Evolutionary conservation across 345 rosid species (phyloP).

Genomic region (Rhizophora mangle): DNA sequence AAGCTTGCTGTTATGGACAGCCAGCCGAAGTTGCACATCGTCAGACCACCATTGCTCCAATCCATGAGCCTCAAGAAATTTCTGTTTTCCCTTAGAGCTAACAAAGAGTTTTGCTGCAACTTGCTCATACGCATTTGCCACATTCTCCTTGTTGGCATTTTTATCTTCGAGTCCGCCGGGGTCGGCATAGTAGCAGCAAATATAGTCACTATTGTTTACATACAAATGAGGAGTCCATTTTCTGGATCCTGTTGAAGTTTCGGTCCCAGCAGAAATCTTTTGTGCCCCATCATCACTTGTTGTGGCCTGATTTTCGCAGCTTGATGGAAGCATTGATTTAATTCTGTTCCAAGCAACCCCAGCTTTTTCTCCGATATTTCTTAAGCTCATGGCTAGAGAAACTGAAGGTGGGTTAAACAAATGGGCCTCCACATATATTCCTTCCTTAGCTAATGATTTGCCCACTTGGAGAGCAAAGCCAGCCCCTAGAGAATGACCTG

Average conservation of each 20-base stretch:
- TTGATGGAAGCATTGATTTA: constrained; percentile 74
- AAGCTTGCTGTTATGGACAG: constrained; percentile 67
- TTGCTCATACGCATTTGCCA: constrained; percentile 31
- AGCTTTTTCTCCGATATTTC: constrained; percentile 82
- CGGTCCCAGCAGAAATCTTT: constrained; percentile 13
- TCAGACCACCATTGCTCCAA: constrained; percentile 99
- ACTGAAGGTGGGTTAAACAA: constrained; percentile 90
- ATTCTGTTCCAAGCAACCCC: constrained; percentile 70
- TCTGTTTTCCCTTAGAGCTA: constrained; percentile 89
- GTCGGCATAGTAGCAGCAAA: constrained; percentile 73
- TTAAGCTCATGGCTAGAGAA: constrained; percentile 85
- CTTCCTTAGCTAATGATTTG: constrained; percentile 86
- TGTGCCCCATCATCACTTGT: background rate
- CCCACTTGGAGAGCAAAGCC: constrained; percentile 96
- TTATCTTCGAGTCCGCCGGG: constrained; percentile 42
- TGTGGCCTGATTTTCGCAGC: background rate
- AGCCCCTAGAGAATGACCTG: constrained; percentile 95
- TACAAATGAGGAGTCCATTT: constrained; percentile 92
- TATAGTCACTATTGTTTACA: constrained; percentile 86
- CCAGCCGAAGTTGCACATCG: constrained; percentile 65
- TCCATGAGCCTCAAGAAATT: constrained; percentile 90
- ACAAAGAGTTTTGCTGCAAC: constrained; percentile 85
- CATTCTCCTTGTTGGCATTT: constrained; percentile 50
- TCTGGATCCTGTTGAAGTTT: constrained; percentile 41
- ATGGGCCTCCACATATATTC: constrained; percentile 78